Base-by-base conservation (phyloP, 768 basidiomycete genomes). In the Suillus placidus region DNA sequence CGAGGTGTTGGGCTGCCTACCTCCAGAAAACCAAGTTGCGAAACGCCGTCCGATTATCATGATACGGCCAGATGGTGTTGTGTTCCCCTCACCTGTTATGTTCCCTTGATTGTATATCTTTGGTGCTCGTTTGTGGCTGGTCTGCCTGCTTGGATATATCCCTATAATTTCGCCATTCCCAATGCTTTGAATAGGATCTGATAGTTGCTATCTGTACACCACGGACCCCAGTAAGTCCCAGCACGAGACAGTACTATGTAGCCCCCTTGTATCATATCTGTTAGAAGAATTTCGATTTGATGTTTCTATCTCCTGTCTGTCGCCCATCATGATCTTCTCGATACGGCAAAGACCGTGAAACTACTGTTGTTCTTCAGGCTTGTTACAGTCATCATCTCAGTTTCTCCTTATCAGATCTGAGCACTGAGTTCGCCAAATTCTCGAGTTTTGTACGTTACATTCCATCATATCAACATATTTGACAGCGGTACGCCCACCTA, bases 31-130 rank as follows among this genome's bases (percentile, higher is more conserved):
- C 57, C 87, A 84, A 69, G 78, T 83, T 61, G 76, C 80, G 65
- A 92, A 91, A 79, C 89, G 90, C 63, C 83, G 92, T 60, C 91
- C 93, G 10, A 87, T 96, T 64, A 84, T 94, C 68, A 86, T 95
- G 73, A 87, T 95, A 64, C 87, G 94, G 60, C 84, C 87, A 12
- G 94, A 96, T 72, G 94, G 94, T 55, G 87, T 95, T 66, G 89
- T 95, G 62, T 93, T 93, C 82, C 94, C 94, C 8, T 93, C 93
- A 32, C 88, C 82, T 71, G 84, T 87, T 38, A 85, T 89, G 85
- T 94, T 93, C 82, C 92, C 92, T 42, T 93, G 63, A 45, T 64
- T 58, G 60, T 61, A 63, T 68, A 58, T 71, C 61, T 65, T 62
- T 69, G 38, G 72, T 67, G 63, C 67, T 26, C 37, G 65, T 60